phyloP scores from a whole-genome alignment of 1,284 basidiomycete species.

The Naganishia sp. region DNA sequence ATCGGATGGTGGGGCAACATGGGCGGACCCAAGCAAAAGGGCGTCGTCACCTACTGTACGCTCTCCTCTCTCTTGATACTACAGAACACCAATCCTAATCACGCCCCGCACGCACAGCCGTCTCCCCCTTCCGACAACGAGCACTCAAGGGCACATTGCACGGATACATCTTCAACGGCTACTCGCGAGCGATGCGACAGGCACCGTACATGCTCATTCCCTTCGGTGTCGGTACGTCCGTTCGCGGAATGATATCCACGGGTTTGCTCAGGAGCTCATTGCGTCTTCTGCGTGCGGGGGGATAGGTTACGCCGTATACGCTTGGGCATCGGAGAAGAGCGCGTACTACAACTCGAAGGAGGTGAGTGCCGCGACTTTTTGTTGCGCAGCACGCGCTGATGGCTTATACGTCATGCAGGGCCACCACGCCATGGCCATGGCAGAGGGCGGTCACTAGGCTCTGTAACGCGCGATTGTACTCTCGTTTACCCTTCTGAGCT shows the following conservation, averaged over 20 bases:
- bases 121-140: conserved; percentile 78
- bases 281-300: neutral
- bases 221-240: conserved; percentile 69
- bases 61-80: conserved; percentile 36
- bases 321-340: conserved; percentile 72
- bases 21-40: conserved; percentile 70
- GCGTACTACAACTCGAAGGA: conserved; percentile 53
- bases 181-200: conserved; percentile 72
- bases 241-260: neutral
- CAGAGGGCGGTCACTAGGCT: conserved; percentile 38
- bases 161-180: conserved; percentile 83
- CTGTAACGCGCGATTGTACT: conserved; percentile 3
- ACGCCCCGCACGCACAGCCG: conserved; percentile 58
- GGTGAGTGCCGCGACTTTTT: conserved; percentile 9
- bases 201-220: conserved; percentile 79
- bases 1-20: conserved; percentile 91
- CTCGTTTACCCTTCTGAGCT: no score
- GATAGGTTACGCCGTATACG: conserved; percentile 76
- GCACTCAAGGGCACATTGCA: conserved; percentile 70
- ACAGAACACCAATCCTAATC: neutral
- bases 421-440: conserved; percentile 47
- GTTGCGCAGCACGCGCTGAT: neutral
- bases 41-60: conserved; percentile 78
- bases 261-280: neutral
- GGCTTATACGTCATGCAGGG: conserved; percentile 38